Evolutionary conservation across 768 basidiomycete genomes (phyloP).

Genomic region (Gymnopilus dilepis): DNA sequence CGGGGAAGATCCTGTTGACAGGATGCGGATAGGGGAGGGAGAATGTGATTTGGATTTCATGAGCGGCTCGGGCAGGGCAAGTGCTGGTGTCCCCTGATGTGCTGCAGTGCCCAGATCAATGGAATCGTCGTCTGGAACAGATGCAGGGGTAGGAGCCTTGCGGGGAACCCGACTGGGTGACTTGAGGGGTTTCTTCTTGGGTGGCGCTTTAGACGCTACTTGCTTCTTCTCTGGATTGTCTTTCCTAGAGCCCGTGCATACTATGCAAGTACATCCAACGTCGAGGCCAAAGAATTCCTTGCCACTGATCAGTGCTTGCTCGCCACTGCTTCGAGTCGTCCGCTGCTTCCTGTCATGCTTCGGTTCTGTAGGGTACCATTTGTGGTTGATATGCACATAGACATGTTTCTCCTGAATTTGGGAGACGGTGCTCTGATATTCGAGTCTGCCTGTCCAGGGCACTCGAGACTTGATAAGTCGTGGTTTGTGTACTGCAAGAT

Average conservation of each 20-base stretch:
- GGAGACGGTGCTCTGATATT: constrained; percentile 33
- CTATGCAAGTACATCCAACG: constrained; percentile 11
- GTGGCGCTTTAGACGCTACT: constrained; percentile 9
- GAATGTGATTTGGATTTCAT: constrained; percentile 16
- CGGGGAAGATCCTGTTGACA: constrained; percentile 7
- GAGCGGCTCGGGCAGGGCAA: neutral
- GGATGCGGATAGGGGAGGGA: constrained; percentile 9
- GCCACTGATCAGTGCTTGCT: constrained; percentile 21
- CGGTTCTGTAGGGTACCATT: constrained; percentile 30
- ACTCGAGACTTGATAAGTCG: constrained; percentile 44
- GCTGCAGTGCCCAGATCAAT: neutral
- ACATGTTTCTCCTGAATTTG: constrained; percentile 29
- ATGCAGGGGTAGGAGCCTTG: constrained; percentile 17
- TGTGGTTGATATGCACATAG: constrained; percentile 23
- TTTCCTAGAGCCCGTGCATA: constrained; percentile 2
- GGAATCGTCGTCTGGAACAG: neutral
- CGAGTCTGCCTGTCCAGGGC: constrained; percentile 48
- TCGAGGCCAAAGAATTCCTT: constrained; percentile 28
- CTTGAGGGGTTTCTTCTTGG: constrained; percentile 1
- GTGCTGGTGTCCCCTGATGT: too few relatives aligned
- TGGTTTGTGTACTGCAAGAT: constrained; percentile 42
- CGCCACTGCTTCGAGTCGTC: constrained; percentile 27
- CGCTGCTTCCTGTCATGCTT: constrained; percentile 25
- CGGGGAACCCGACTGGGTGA: constrained; percentile 21
- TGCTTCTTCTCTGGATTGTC: neutral